Base-by-base conservation (phyloP, 768 basidiomycete species). In the Cystobasidium tubakii region DNA sequence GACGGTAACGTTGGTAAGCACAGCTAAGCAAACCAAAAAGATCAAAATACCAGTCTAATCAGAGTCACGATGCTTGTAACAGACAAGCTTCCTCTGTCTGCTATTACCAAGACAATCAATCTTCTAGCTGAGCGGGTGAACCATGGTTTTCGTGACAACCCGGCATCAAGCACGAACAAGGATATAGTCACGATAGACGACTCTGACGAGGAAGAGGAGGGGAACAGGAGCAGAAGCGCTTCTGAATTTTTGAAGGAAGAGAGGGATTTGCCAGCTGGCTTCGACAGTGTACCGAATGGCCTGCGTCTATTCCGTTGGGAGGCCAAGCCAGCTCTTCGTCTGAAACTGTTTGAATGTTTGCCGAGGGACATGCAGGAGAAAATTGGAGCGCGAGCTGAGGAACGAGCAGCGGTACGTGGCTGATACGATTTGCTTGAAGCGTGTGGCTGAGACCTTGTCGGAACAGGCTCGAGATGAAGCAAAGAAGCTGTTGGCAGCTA, bases 271-370 rank as follows among this genome's bases (percentile, higher is more conserved):
- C 63, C 70, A 46, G 34, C 66, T 13, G 66, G 43, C 17, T 72
- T 33, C 36, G 36, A 64, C 25, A 62, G 13, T 42, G 73, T 74
- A 10, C 55, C 46, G 0, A 34, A 64, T 74, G 82, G 85, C n/a
- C 81, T 90, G 39, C 88, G 86, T 75, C 82, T 89, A 25, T 94
- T 90, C 91, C 84, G 90, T 65, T 95, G 92, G 92, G 92, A 95
- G 80, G 87, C 90, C 13, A 82, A 82, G 73, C 84, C 86, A 71
- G 13, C 7, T 43, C 42, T 50, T 17, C 63, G 63, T 27, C 15
- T 7, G 27, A 19, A 42, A 17, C 29, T 50, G 13, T 53, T 33
- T 19, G 25, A 33, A 31, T 55, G 34, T 33, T 80, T 92, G 36
- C 89, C 90, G 0, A 87, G 86, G 79, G 86, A 85, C 78, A 84